Percentiles rank a stretch among this genome's conserved stretches.
phyloP scores from a whole-genome alignment of 352 stramenopile genomes.

The Phytophthora sp. region DNA sequence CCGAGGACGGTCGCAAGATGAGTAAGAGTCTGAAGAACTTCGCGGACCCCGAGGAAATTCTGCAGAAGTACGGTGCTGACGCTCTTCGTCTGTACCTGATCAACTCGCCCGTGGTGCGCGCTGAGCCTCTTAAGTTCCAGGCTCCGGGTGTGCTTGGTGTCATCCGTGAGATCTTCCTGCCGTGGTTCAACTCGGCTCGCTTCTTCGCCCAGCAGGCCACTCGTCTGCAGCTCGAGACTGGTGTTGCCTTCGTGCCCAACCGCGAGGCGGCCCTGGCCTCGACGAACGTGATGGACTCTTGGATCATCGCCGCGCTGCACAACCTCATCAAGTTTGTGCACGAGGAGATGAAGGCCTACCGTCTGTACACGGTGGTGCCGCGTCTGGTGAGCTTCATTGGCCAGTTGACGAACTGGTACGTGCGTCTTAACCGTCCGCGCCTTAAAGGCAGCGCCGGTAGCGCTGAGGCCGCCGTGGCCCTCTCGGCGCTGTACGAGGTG shows the following conservation, averaged over 20 bases:
- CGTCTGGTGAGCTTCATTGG: conserved; percentile 98
- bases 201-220: conserved; percentile 99
- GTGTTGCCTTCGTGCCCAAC: conserved; percentile 90
- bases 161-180: conserved; percentile 98
- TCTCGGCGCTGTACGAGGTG: conserved; percentile 98
- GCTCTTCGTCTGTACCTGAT: conserved; percentile 99
- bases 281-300: conserved; percentile 98
- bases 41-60: conserved; percentile 93
- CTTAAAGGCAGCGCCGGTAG: conserved; percentile 96
- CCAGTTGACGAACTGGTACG: conserved; percentile 99
- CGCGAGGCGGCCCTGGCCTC: conserved; percentile 87
- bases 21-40: conserved; percentile 99
- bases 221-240: conserved; percentile 89
- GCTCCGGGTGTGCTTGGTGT: conserved; percentile 96
- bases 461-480: conserved; percentile 78
- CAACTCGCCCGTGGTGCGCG: conserved; percentile 99
- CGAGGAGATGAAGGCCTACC: conserved; percentile 98
- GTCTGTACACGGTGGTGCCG: conserved; percentile 99
- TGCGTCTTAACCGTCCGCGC: conserved; percentile 98
- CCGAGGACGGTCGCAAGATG: conserved; percentile 99
- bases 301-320: conserved; percentile 98
- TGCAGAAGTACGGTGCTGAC: conserved; percentile 98
- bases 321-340: conserved; percentile 98
- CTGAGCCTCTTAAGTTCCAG: conserved; percentile 98
- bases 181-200: conserved; percentile 99